Evolutionary conservation across 306 rosid genomes (phyloP).

Genomic region (Prinsepia uniflora): DNA sequence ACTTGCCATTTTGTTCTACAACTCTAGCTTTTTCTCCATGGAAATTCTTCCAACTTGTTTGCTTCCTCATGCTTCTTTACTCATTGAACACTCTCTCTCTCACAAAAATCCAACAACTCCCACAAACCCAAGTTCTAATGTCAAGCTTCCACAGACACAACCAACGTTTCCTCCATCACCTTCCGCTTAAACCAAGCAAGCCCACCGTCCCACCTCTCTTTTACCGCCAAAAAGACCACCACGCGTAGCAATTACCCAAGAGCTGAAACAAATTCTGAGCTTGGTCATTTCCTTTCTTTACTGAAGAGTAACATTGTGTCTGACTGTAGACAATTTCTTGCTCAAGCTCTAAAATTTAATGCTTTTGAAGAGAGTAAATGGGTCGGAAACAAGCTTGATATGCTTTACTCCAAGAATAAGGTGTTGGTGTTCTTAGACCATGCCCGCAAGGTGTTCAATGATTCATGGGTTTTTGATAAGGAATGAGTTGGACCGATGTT

Average conservation of each 20-base stretch:
- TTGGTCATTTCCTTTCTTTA: conserved; percentile 22
- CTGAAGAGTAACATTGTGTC: conserved; percentile 4
- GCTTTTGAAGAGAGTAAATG: conserved; percentile 22
- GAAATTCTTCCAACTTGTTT: conserved; percentile 19
- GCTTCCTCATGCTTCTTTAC: conserved; percentile 6
- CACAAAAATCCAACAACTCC: conserved; percentile 16
- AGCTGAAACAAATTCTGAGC: conserved; percentile 17
- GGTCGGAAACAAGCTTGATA: conserved; percentile 24
- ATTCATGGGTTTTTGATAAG: conserved; percentile 36
- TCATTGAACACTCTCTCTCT: conserved; percentile 8
- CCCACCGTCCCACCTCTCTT: conserved; percentile 9
- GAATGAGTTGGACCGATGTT: conserved; percentile 29
- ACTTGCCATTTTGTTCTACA: neutral
- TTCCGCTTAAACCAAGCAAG: neutral
- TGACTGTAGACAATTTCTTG: conserved; percentile 29
- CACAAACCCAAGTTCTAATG: conserved; percentile 14
- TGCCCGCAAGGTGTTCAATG: conserved; percentile 43
- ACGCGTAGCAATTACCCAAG: neutral
- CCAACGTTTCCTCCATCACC: conserved; percentile 4
- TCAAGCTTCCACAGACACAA: conserved; percentile 16
- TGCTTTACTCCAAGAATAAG: conserved; percentile 4
- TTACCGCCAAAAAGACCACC: conserved; percentile 10
- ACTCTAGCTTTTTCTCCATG: conserved; percentile 23
- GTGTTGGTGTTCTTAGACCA: conserved; percentile 26
- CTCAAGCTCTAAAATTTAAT: conserved; percentile 26